phyloP scores from a whole-genome alignment of 1,139 yeast genomes.

The Suhomyces bokatorum region DNA sequence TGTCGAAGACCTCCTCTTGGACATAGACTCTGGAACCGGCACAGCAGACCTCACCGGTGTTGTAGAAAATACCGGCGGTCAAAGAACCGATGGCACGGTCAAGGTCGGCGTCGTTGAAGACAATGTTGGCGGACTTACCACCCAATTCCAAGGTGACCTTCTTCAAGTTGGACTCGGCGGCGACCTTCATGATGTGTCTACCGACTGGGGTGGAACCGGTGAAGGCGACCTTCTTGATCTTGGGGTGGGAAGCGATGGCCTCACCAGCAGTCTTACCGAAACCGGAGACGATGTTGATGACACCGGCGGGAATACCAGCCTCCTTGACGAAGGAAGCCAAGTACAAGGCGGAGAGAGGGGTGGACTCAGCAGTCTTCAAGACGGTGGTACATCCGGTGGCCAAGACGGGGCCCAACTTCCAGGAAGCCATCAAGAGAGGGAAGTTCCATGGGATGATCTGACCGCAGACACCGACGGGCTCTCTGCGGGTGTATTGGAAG shows the following conservation, averaged over 20 bases:
- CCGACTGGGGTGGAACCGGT: conserved; percentile 42
- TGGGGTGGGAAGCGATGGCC: conserved; percentile 33
- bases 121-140: conserved; percentile 36
- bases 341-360: conserved; percentile 37
- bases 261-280: conserved; percentile 34
- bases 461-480: conserved; percentile 41
- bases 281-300: conserved; percentile 35
- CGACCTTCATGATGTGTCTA: conserved; percentile 33
- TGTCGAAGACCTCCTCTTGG: conserved; percentile 74
- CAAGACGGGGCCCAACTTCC: conserved; percentile 39
- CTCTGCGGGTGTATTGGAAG: conserved; percentile 30
- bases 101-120: conserved; percentile 33
- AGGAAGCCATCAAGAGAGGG: conserved; percentile 38
- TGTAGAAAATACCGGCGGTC: conserved; percentile 66
- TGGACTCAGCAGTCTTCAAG: conserved; percentile 36
- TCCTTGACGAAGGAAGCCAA: conserved; percentile 32
- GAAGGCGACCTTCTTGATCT: conserved; percentile 36
- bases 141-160: conserved; percentile 39
- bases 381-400: conserved; percentile 38
- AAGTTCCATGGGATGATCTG: conserved; percentile 44
- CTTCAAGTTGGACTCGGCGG: conserved; percentile 34
- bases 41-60: conserved; percentile 87
- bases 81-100: conserved; percentile 57
- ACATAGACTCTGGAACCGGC: conserved; percentile 83
- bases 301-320: conserved; percentile 36